These are phyloP conservation scores for Beauveria bassiana DNA, from an alignment of 2,329 filamentous ascomycete genomes.

Conservation along the genomic window DNA sequence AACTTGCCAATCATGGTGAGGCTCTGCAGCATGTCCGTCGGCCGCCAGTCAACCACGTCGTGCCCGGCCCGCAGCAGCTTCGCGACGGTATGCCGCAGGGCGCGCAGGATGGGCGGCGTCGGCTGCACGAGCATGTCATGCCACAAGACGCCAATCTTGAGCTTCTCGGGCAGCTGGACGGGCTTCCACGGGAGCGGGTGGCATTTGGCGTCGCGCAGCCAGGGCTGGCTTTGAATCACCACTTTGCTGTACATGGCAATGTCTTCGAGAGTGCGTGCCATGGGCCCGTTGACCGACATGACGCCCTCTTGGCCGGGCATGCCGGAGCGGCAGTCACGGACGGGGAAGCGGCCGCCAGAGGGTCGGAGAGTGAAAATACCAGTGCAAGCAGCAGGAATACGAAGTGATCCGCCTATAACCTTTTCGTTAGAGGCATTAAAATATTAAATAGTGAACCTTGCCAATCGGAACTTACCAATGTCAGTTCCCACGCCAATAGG, in stretches of 20 bases:
- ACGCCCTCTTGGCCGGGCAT: conserved; percentile 60
- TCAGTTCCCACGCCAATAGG: conserved; percentile 57
- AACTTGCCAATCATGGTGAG: conserved; percentile 31
- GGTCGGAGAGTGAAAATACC: conserved; percentile 50
- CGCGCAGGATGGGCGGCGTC: conserved; percentile 56
- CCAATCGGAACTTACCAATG: conserved; percentile 31
- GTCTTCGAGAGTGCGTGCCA: conserved; percentile 48
- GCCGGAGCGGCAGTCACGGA: conserved; percentile 43
- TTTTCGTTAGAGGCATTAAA: neutral
- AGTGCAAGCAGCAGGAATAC: conserved; percentile 47
- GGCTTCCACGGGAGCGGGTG: conserved; percentile 50
- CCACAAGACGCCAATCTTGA: conserved; percentile 56
- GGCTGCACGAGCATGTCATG: conserved; percentile 57
- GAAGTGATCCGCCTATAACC: conserved; percentile 40
- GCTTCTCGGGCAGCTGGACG: conserved; percentile 25
- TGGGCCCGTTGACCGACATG: conserved; percentile 54
- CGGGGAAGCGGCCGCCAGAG: conserved; percentile 53
- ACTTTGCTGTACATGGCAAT: conserved; percentile 46
- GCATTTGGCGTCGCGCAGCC: conserved; percentile 49
- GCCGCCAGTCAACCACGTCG: conserved; percentile 44
- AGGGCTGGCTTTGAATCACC: conserved; percentile 45
- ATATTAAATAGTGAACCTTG: rapidly evolving
- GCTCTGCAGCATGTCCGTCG: conserved; percentile 33
- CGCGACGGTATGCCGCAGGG: conserved; percentile 37
- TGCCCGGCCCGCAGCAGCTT: conserved; percentile 39